phyloP scores from a whole-genome alignment of 768 basidiomycete genomes.

The Trametes villosa region DNA sequence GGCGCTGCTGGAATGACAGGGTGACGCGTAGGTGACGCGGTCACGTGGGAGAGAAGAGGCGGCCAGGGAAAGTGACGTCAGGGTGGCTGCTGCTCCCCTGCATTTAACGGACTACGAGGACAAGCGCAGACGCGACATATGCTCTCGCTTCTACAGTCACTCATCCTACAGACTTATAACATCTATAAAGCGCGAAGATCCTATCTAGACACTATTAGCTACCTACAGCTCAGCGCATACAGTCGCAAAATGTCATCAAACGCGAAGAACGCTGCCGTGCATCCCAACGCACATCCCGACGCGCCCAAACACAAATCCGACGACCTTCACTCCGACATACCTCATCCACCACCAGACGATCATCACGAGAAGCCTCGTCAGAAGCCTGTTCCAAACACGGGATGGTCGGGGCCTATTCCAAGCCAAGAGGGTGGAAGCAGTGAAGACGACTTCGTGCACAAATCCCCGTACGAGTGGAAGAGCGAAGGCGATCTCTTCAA shows the following conservation, averaged over 20 bases:
- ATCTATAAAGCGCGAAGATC: no score
- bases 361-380: constrained; percentile 2
- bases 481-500: constrained; percentile 29
- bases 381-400: constrained; percentile 31
- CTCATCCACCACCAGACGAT: constrained; percentile 32
- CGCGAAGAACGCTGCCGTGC: no score
- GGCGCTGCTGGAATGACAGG: no score
- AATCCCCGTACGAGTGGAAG: constrained; percentile 37
- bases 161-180: no score
- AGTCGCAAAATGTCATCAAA: background rate
- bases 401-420: constrained; percentile 31
- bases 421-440: constrained; percentile 30
- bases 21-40: constrained; percentile 7
- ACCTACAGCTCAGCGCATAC: no score
- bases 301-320: constrained; percentile 9
- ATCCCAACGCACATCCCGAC: constrained; percentile 27
- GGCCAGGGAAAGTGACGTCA: constrained; percentile 5
- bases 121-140: no score
- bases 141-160: no score
- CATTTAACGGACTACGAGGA: no score
- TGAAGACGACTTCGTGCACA: constrained; percentile 35
- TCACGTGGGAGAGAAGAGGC: constrained; percentile 4
- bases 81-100: no score
- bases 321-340: constrained; percentile 25
- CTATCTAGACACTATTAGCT: no score